A percentile compares a stretch with the other conserved stretches of the same genome.
Conservation (phyloP, 169 alveolate genomes). For the Eimeria sp. region DNA sequence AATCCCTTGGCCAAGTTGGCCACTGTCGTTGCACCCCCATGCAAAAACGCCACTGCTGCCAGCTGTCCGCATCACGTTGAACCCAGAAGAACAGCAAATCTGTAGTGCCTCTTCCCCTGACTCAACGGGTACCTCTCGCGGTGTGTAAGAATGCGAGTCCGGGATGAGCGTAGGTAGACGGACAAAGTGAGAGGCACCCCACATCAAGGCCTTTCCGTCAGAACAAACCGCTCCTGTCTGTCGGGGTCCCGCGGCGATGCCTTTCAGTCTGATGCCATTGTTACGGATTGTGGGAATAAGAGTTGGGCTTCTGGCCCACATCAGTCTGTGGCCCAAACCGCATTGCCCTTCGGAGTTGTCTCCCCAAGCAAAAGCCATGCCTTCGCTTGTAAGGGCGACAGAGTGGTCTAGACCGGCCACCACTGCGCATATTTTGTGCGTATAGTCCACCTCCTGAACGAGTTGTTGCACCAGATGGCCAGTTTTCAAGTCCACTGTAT, state of each 20-base stretch:
- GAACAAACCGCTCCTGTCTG: conserved; percentile 78
- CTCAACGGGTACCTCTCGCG: conserved; percentile 72
- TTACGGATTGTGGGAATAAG: conserved; percentile 60
- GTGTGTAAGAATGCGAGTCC: conserved; percentile 82
- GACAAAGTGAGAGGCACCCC: conserved; percentile 82
- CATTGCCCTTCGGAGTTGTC: conserved; percentile 83
- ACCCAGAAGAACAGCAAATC: conserved; percentile 81
- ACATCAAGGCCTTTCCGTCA: conserved; percentile 80
- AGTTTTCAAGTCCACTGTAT: conserved; percentile 26
- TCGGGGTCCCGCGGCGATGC: conserved; percentile 78
- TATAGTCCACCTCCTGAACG: conserved; percentile 63
- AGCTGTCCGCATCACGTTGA: conserved; percentile 74
- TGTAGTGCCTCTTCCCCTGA: conserved; percentile 16
- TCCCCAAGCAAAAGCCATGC: conserved; percentile 83
- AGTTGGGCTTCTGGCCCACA: conserved; percentile 25
- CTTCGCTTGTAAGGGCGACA: conserved; percentile 72
- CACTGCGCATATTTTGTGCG: conserved; percentile 71
- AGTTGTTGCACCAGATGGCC: conserved; percentile 70
- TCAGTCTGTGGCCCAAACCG: conserved; percentile 82
- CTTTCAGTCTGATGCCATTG: conserved; percentile 23
- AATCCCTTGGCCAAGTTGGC: conserved; percentile 78
- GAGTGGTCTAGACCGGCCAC: conserved; percentile 83
- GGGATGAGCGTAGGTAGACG: conserved; percentile 66
- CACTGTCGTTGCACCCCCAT: conserved; percentile 84
- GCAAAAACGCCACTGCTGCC: conserved; percentile 67